Evolutionary conservation across 345 rosid species (phyloP), one percentile per base, ranked within the genome.

Genomic region (Atalantia buxifolia): DNA sequence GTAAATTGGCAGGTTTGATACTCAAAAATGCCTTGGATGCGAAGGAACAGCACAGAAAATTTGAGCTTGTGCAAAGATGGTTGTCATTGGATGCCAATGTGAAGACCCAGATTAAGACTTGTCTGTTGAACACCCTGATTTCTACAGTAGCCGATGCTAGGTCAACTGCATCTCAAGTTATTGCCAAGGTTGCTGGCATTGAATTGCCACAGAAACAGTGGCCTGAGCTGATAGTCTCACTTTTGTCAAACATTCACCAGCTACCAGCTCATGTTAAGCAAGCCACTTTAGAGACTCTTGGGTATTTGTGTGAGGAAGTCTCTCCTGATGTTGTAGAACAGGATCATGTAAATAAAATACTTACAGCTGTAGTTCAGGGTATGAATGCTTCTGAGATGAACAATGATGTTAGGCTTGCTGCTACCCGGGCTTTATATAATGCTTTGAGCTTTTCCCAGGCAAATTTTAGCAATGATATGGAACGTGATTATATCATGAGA

Each of bases 401-500:
- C 70, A 83, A 79, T 76, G 92, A 90, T 75, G 93, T 88, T 53
- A 83, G 93, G 78, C 90, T 90, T 84, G 93, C 89, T 67, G 93
- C 93, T 42, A 87, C 88, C 10, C 84, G 88, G 66, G 89, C 93
- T 28, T 82, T 88, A 35, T 88, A 86, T 77, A 90, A 88, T 87
- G 90, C 93, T 33, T 61, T 90, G 67, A 83, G 93, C n/a, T 90
- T 90, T 66, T 90, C 93, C n/a, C 91, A 90, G 75, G 93, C 91
- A 65, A 90, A 90, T 75, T 90, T 90, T 78, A 85, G 77, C 84
- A 88, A 84, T 48, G 91, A 90, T 74, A 88, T 85, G 91, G 93
- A 90, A 81, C 90, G 93, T 61, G 91, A 90, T 80, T 90, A 88
- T 76, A 85, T 90, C 69, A 90, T 88, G 93, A 86, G 90, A 80